Percentiles rank a stretch among this genome's conserved stretches.
These are phyloP conservation scores for Lichenothelia convexa DNA, from an alignment of 495 filamentous ascomycete genomes.

Conservation along the genomic window DNA sequence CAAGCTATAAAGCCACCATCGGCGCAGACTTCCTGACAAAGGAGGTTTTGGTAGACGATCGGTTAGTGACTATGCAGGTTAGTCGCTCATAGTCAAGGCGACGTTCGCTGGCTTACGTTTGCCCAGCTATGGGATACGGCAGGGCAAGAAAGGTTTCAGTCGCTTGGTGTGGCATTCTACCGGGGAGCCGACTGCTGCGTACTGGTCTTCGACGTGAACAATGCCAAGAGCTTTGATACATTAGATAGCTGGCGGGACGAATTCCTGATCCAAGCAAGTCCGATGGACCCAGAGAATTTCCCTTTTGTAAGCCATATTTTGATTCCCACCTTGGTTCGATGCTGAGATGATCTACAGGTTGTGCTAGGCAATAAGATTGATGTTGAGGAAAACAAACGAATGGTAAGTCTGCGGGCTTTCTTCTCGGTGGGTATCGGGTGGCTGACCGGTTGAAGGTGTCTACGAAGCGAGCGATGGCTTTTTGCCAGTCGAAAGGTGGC, in stretches of 20 bases:
- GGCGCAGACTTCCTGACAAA: constrained; percentile 98
- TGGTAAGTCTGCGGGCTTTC: constrained; percentile 30
- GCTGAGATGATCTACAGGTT: constrained; percentile 31
- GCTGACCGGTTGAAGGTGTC: constrained; percentile 43
- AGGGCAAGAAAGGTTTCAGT: constrained; percentile 95
- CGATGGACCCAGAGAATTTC: constrained; percentile 91
- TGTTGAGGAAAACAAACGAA: constrained; percentile 91
- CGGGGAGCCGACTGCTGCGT: constrained; percentile 97
- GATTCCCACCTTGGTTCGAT: neutral
- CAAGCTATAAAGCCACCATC: constrained; percentile 98
- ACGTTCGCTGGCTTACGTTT: constrained; percentile 4
- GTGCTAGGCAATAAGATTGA: constrained; percentile 99
- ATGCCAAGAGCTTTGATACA: constrained; percentile 96
- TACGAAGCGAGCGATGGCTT: constrained; percentile 85
- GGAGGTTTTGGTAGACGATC: constrained; percentile 92
- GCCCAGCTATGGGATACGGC: constrained; percentile 91
- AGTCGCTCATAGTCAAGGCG: constrained; percentile 9
- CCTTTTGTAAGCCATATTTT: constrained; percentile 62
- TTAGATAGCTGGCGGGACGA: constrained; percentile 97
- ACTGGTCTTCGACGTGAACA: constrained; percentile 96
- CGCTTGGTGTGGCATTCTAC: constrained; percentile 94
- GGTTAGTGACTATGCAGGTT: constrained; percentile 97
- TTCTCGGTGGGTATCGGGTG: neutral
- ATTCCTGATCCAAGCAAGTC: constrained; percentile 93
- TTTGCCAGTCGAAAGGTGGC: constrained; percentile 90